These are phyloP conservation scores for Lodderomyces metapsilosis DNA, from an alignment of 1,139 yeast genomes.

Conservation along the genomic window DNA sequence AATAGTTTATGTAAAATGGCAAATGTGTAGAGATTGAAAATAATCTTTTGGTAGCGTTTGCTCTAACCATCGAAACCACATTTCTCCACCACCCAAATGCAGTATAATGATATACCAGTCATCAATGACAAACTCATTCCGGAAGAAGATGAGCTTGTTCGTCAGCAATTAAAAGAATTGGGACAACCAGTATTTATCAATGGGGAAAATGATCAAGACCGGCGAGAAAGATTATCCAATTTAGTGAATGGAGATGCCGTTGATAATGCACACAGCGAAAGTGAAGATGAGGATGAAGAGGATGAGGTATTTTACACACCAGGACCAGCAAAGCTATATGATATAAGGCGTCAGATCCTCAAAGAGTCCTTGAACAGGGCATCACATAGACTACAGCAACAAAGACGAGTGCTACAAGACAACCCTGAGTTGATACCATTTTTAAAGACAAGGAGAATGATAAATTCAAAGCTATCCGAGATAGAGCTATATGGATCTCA, in stretches of 20 bases:
- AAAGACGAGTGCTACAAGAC: slow-evolving; percentile 13
- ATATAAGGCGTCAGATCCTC: slow-evolving; percentile 54
- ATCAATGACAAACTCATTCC: slow-evolving; percentile 45
- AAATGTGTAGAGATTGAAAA: not conserved
- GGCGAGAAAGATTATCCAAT: slow-evolving; percentile 55
- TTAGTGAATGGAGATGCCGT: slow-evolving; percentile 20
- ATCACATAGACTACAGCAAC: slow-evolving; percentile 34
- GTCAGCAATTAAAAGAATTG: slow-evolving; percentile 42
- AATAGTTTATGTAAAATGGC: not conserved
- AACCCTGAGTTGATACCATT: slow-evolving; percentile 26
- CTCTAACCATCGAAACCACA: not conserved
- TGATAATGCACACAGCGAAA: slow-evolving; percentile 29
- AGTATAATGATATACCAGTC: slow-evolving; percentile 23
- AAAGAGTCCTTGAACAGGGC: slow-evolving; percentile 50
- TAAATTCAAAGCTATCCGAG: slow-evolving; percentile 34
- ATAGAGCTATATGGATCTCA: slow-evolving; percentile 67
- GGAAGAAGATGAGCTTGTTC: slow-evolving; percentile 62
- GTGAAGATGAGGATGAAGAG: slow-evolving; percentile 39
- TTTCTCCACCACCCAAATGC: slow-evolving; percentile 14
- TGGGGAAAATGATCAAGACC: slow-evolving; percentile 61
- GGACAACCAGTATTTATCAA: slow-evolving; percentile 59
- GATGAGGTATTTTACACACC: slow-evolving; percentile 87
- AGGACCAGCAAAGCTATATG: slow-evolving; percentile 58
- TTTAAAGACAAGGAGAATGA: slow-evolving; percentile 45
- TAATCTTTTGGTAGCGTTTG: not conserved